A percentile compares a stretch with the other conserved stretches of the same genome.
phyloP scores from a whole-genome alignment of 1,284 basidiomycete genomes.

The Ustanciosporium gigantosporum region DNA sequence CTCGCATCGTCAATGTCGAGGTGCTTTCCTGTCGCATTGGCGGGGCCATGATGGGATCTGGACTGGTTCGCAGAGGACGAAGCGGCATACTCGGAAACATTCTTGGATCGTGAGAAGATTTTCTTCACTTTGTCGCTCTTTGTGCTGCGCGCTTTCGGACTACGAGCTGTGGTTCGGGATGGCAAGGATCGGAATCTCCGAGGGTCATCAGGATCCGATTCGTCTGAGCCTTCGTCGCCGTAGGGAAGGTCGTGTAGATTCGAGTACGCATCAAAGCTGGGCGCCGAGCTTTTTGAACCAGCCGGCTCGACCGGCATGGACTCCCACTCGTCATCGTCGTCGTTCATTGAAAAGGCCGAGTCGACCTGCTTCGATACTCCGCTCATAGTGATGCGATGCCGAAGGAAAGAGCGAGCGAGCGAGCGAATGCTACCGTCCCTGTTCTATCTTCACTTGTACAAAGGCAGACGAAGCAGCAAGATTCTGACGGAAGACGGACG shows the following conservation, averaged over 20 bases:
- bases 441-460: too few relatives aligned
- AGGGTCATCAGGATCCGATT: conserved; percentile 38
- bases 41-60: conserved; percentile 13
- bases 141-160: conserved; percentile 1
- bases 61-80: conserved; percentile 1
- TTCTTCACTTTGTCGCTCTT: conserved; percentile 15
- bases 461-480: too few relatives aligned
- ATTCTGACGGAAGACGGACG: too few relatives aligned
- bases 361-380: background rate
- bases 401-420: too few relatives aligned
- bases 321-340: conserved; percentile 54
- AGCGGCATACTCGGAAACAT: background rate
- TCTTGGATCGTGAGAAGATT: background rate
- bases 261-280: conserved; percentile 9
- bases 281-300: conserved; percentile 2
- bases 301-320: conserved; percentile 39
- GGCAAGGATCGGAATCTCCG: conserved; percentile 25
- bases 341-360: too few relatives aligned
- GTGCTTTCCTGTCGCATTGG: conserved; percentile 52
- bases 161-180: conserved; percentile 12
- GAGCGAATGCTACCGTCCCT: too few relatives aligned
- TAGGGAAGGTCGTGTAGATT: conserved; percentile 28
- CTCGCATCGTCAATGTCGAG: conserved; percentile 58
- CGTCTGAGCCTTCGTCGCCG: conserved; percentile 33
- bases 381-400: too few relatives aligned